A percentile compares a stretch with the other conserved stretches of the same genome.
Evolutionary conservation across 2,329 filamentous ascomycete genomes (phyloP).

Genomic region (Elsinoe perseae): DNA sequence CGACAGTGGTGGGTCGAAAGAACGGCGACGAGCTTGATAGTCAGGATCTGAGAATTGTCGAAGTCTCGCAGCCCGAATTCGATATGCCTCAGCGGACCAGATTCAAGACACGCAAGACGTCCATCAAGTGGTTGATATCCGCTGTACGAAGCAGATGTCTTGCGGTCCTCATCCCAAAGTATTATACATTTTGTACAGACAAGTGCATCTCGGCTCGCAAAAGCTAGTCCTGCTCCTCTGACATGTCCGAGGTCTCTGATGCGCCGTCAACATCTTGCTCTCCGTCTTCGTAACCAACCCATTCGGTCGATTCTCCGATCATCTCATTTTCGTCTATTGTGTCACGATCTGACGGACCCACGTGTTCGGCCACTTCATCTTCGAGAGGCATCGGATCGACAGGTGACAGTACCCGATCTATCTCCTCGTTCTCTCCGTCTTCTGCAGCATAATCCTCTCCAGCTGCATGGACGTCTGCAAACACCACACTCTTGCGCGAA

Average conservation of each 20-base stretch:
- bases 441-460: conserved; percentile 21
- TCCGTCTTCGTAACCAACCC: conserved; percentile 23
- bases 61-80: too few relatives aligned
- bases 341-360: conserved; percentile 15
- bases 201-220: neutral
- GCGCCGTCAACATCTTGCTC: conserved; percentile 12
- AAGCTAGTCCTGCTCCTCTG: neutral
- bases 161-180: too few relatives aligned
- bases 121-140: too few relatives aligned
- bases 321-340: conserved; percentile 9
- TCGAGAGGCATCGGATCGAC: conserved; percentile 27
- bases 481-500: conserved; percentile 27
- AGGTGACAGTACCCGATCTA: conserved; percentile 19
- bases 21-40: too few relatives aligned
- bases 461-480: conserved; percentile 24
- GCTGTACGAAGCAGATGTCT: too few relatives aligned
- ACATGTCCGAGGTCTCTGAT: conserved; percentile 10
- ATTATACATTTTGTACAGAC: too few relatives aligned
- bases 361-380: conserved; percentile 22
- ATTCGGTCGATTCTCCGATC: conserved; percentile 16
- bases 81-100: too few relatives aligned
- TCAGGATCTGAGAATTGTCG: too few relatives aligned
- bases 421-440: conserved; percentile 21
- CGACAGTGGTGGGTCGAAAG: too few relatives aligned
- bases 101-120: too few relatives aligned